Base-by-base conservation (phyloP, 345 rosid genomes). In the Corchorus olitorius region DNA sequence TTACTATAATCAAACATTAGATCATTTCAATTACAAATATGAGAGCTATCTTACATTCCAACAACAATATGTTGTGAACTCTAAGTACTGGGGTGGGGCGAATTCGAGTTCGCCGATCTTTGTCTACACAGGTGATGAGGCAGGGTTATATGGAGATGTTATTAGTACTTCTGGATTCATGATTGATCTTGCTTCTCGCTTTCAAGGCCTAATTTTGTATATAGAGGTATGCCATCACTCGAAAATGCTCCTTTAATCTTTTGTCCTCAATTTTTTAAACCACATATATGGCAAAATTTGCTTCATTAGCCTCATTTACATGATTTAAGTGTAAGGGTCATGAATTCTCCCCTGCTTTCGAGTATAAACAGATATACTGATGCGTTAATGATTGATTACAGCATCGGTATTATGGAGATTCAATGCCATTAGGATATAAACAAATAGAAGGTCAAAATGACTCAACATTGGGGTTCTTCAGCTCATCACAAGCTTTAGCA, bases 361-460 rank as follows among this genome's bases (percentile, higher is more conserved):
- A 27, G 27, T 27, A 27, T 0, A 27, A 27, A 27, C 27, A 1
- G 27, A 27, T 27, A 27, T 27, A 27, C 53, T 49, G 53, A 16
- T 53, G 6, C 19, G 0, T 56, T 19, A 56, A 56, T 1, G 34
- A 9, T 20, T 56, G 14, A 3, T 56, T 56, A 8, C 82, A 84
- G 85, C 87, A 84, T 48, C 80, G 87, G 3, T 84, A 74, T 61
- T 82, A 82, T 62, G 87, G 87, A 3, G 63, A 84, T 33, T 84
- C 87, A 6, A 77, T 84, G 43, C 85, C 86, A 14, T 80, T 78
- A 37, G 73, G 66, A 39, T n/a, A 16, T 16, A 43, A 71, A 48
- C 72, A 64, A 14, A 37, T 67, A 46, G 76, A 69, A 64, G 79
- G 78, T 0, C 53, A 62, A 12, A 75, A 82, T 54, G 66, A 82